These are phyloP conservation scores for Brassica carinata DNA, from an alignment of 345 rosid genomes.

Conservation along the genomic window DNA sequence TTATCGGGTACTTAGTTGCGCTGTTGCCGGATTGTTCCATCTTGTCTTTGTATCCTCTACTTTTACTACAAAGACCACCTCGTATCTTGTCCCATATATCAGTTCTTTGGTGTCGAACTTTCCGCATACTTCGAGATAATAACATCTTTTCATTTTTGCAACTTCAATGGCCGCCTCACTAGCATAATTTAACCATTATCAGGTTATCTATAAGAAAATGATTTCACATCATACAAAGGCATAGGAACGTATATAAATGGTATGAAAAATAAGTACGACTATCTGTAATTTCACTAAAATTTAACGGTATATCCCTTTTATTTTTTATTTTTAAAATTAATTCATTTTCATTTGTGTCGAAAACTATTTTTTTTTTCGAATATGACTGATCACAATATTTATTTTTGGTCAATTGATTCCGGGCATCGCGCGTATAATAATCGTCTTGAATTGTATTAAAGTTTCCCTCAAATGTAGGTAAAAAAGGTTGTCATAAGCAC, in stretches of 20 bases:
- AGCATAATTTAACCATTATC: neutral
- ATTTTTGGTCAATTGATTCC: no score
- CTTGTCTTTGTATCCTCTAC: slow-evolving; percentile 42
- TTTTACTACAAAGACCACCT: slow-evolving; percentile 49
- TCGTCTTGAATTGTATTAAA: no score
- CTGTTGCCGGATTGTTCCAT: slow-evolving; percentile 51
- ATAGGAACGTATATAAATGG: neutral
- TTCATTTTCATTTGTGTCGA: no score
- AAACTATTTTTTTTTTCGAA: no score
- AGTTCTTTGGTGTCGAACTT: slow-evolving; percentile 44
- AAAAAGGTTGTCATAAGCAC: no score
- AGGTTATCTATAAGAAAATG: neutral
- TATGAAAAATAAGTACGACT: neutral
- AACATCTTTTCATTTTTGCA: slow-evolving; percentile 43
- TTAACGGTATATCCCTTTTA: neutral
- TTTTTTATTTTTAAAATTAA: no score
- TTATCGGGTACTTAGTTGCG: slow-evolving; percentile 33
- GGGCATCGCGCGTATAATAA: no score
- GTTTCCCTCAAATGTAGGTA: no score
- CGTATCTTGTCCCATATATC: slow-evolving; percentile 43
- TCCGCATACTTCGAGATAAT: slow-evolving; percentile 54
- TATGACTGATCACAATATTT: no score
- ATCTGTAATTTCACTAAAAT: neutral
- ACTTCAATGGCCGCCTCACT: slow-evolving; percentile 39
- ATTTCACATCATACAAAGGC: neutral